Evolutionary conservation across 2,329 filamentous ascomycete species (phyloP), one percentile per base, ranked within the genome.

Genomic region (Juglanconis sp.): DNA sequence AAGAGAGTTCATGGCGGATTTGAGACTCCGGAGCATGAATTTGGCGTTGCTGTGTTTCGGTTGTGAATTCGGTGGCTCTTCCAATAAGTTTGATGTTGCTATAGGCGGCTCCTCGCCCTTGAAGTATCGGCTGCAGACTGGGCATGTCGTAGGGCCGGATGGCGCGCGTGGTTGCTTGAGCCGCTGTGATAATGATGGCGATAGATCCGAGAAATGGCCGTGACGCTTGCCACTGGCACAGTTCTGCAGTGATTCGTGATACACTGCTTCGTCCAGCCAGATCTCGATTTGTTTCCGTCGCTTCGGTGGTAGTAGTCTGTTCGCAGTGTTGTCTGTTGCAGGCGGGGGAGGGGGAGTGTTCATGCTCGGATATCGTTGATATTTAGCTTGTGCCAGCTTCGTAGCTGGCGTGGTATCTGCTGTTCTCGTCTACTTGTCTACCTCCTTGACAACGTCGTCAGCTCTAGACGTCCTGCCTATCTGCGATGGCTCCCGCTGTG

Each of bases 251-350:
- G 38, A 40, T 40, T 42, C 10, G 13, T 32, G 34, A 30, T 3
- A 13, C 2, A 57, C 32, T 3, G 40, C 34, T 51, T 63, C 61
- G 54, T 51, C 40, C 8, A 57, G 30, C 61, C 61, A 63, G n/a
- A 63, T 40, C 47, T 61, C 61, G 40, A 63, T 49, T 50, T 55
- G 61, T 31, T 34, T 53, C 1, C 58, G 61, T 44, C 50, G 24
- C 36, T 17, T 52, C 30, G 50, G 57, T 17, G 56, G 48, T 36
- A 63, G 38, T 24, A 63, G 40, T 48, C 38, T 48, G 54, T 34
- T 51, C 5, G 58, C 54, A 32, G 54, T 31, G 36, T 32, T 24
- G 13, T 36, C 31, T 44, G 36, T 13, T 7, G 30, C 31, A 24
- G 17, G 46, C 3, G 46, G 46, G 9, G 17, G n/a, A 11, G 17